Conservation (phyloP, 306 rosid species). For the Hippophae rhamnoides region DNA sequence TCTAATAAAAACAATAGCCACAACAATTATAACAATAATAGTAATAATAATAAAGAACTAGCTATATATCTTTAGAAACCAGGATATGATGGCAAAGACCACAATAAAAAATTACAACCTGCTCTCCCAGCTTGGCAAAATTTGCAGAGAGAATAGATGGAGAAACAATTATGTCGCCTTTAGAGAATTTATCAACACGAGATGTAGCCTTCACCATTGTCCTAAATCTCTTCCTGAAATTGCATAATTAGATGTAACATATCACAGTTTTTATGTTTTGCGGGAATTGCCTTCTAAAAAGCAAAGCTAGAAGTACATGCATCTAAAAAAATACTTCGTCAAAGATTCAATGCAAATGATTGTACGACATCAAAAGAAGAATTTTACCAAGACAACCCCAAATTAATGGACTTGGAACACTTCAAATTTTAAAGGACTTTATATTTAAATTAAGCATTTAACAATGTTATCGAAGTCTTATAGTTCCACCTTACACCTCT, state of each 20-base stretch:
- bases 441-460: no score
- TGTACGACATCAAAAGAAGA: no score
- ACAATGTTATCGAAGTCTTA: no score
- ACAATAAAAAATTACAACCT: slow-evolving; percentile 37
- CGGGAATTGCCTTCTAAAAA: not conserved
- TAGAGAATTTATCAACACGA: slow-evolving; percentile 86
- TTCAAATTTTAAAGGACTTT: no score
- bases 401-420: no score
- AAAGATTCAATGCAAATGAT: no score
- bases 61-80: not conserved
- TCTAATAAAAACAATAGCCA: no score
- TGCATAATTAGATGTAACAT: slow-evolving; percentile 16
- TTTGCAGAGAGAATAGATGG: slow-evolving; percentile 97
- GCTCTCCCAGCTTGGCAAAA: slow-evolving; percentile 92
- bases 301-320: not conserved
- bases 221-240: slow-evolving; percentile 52
- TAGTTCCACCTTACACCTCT: no score
- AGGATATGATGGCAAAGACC: not conserved
- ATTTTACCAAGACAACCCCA: no score
- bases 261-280: not conserved
- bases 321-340: not conserved
- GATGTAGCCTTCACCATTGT: slow-evolving; percentile 73
- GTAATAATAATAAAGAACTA: no score
- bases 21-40: no score
- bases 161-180: slow-evolving; percentile 77